phyloP scores from a whole-genome alignment of 345 rosid genomes.

The Eucalyptus fibrosa region DNA sequence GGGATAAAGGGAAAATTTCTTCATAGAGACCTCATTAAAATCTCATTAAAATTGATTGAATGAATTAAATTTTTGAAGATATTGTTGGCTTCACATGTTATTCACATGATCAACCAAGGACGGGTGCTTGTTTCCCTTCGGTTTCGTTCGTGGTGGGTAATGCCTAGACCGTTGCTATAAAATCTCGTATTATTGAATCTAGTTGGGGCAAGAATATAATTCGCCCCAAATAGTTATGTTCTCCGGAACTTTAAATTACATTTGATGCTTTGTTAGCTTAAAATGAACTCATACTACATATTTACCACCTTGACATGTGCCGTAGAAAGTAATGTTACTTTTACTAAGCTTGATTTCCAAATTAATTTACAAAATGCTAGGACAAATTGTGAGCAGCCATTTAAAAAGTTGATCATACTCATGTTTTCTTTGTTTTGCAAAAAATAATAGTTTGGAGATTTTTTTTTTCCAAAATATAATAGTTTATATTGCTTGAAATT shows the following conservation, averaged over 20 bases:
- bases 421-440: rapidly evolving
- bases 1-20: neutral
- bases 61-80: neutral
- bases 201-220: neutral
- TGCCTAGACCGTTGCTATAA: too few relatives aligned
- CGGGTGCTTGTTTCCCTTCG: too few relatives aligned
- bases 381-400: too few relatives aligned
- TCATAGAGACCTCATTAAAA: neutral
- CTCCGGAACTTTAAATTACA: neutral
- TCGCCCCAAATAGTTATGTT: too few relatives aligned
- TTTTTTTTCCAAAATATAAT: neutral
- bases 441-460: rapidly evolving
- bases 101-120: neutral
- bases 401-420: too few relatives aligned
- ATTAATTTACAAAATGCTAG: too few relatives aligned
- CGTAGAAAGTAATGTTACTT: neutral
- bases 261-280: too few relatives aligned
- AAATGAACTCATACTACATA: too few relatives aligned
- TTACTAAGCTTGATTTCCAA: neutral
- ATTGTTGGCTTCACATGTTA: too few relatives aligned
- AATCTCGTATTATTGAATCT: neutral
- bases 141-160: too few relatives aligned
- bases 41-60: too few relatives aligned
- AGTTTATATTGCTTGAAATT: neutral
- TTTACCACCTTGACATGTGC: neutral